A percentile compares a stretch with the other conserved stretches of the same genome.
Evolutionary conservation across 1,139 yeast species (phyloP).

Genomic region (Pichia sp.): DNA sequence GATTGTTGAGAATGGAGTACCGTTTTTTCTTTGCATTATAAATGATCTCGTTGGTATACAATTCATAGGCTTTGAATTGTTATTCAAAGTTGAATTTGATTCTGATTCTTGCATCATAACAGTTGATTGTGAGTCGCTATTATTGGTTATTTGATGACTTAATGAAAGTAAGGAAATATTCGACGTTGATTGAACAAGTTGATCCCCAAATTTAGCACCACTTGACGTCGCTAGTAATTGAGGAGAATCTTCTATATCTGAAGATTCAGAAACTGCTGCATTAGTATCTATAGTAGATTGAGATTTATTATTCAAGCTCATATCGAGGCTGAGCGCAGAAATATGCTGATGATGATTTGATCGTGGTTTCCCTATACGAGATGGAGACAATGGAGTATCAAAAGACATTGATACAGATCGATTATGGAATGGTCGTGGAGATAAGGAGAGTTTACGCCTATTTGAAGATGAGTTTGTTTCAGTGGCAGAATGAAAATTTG

Average conservation of each 20-base stretch:
- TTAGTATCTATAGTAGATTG: not conserved
- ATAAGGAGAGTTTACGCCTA: not conserved
- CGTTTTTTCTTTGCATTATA: conserved; percentile 4
- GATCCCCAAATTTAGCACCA: conserved; percentile 43
- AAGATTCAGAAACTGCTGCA: not conserved
- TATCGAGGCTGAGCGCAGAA: too few relatives aligned
- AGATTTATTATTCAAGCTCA: too few relatives aligned
- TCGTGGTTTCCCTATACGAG: not conserved
- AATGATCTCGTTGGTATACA: conserved; percentile 2
- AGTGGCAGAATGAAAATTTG: too few relatives aligned
- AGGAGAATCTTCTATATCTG: conserved; percentile 40
- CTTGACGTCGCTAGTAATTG: conserved; percentile 48
- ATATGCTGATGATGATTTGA: too few relatives aligned
- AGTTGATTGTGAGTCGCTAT: conserved; percentile 3
- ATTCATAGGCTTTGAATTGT: not conserved
- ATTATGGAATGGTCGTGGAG: not conserved
- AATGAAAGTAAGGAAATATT: conserved; percentile 46
- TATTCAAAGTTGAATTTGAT: conserved; percentile 1
- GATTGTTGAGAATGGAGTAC: conserved; percentile 7
- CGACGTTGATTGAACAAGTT: conserved; percentile 47
- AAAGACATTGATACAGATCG: not conserved
- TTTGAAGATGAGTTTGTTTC: not conserved
- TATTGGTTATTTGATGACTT: conserved; percentile 19
- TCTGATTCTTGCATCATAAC: conserved; percentile 1
- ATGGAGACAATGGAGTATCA: not conserved